These are phyloP conservation scores for Gloeostereum incarnatum DNA, from an alignment of 768 basidiomycete species.

Conservation along the genomic window DNA sequence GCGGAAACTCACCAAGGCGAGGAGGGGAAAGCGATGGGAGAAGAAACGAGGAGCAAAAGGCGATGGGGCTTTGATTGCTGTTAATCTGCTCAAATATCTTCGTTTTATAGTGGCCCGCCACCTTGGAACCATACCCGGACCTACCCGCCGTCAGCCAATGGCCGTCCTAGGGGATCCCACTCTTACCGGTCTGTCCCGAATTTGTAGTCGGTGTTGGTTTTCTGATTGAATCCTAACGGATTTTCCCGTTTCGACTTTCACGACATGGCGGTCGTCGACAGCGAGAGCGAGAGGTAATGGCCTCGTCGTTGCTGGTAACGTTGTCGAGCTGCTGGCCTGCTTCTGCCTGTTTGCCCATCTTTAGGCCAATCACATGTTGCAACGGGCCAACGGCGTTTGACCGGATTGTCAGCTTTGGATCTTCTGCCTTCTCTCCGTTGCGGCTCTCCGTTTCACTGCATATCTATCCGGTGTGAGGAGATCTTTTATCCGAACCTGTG, in stretches of 20 bases:
- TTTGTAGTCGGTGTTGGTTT: not conserved
- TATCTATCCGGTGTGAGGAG: too few species aligned
- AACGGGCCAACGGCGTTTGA: not conserved
- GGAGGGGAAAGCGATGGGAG: constrained; percentile 7
- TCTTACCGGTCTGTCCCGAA: constrained; percentile 1
- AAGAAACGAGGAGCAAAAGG: constrained; percentile 10
- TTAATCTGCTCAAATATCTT: too few species aligned
- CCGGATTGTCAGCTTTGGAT: not conserved
- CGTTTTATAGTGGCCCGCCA: constrained; percentile 22
- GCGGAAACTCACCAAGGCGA: not conserved
- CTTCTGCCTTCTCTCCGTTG: not conserved
- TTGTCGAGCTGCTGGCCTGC: not conserved
- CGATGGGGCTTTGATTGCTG: too few species aligned
- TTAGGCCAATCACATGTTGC: constrained; percentile 1
- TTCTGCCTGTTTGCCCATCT: not conserved
- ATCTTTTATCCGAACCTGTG: constrained; percentile 1
- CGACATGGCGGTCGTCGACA: not conserved
- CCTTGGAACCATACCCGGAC: constrained; percentile 21
- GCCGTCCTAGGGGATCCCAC: constrained; percentile 8
- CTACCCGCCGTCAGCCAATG: constrained; percentile 7
- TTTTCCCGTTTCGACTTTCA: not conserved
- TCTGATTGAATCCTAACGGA: not conserved
- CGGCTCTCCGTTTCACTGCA: not conserved
- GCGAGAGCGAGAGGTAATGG: not conserved
- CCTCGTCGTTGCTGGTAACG: not conserved